These are phyloP conservation scores for Paraconiothyrium brasiliense DNA, from an alignment of 2,329 filamentous ascomycete species.

Conservation along the genomic window DNA sequence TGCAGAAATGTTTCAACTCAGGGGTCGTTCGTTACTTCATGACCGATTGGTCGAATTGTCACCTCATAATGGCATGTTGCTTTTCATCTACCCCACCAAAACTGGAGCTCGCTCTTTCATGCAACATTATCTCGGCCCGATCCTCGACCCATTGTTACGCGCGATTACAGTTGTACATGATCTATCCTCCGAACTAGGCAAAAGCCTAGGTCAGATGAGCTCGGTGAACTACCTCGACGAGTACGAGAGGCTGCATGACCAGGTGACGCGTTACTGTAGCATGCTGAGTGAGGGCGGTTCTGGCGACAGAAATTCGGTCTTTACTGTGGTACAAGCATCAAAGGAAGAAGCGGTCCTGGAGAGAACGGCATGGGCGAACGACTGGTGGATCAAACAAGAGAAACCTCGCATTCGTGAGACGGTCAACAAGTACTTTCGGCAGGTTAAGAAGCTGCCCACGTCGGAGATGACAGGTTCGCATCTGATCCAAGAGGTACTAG, in stretches of 20 bases:
- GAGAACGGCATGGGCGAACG: conserved; percentile 64
- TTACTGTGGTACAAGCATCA: conserved; percentile 60
- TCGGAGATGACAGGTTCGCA: conserved; percentile 62
- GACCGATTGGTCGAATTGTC: conserved; percentile 70
- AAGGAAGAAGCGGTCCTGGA: conserved; percentile 62
- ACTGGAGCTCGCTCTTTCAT: conserved; percentile 67
- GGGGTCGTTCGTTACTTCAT: conserved; percentile 64
- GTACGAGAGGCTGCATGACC: conserved; percentile 59
- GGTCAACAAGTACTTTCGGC: conserved; percentile 55
- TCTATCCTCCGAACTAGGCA: conserved; percentile 65
- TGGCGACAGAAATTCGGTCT: conserved; percentile 42
- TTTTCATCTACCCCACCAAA: conserved; percentile 71
- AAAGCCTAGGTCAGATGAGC: conserved; percentile 63
- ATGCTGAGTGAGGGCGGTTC: conserved; percentile 42
- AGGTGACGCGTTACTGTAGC: conserved; percentile 41
- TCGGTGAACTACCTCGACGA: conserved; percentile 64
- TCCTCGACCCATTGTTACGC: conserved; percentile 69
- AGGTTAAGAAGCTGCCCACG: conserved; percentile 53
- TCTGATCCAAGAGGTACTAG: conserved; percentile 67
- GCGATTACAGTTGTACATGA: conserved; percentile 67
- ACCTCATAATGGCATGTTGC: conserved; percentile 63
- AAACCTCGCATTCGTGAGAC: conserved; percentile 66
- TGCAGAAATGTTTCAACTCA: conserved; percentile 64
- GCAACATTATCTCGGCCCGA: conserved; percentile 66
- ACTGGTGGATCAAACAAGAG: conserved; percentile 73